phyloP scores from a whole-genome alignment of 106 monocot genomes.

The Apostasia ramifera region DNA sequence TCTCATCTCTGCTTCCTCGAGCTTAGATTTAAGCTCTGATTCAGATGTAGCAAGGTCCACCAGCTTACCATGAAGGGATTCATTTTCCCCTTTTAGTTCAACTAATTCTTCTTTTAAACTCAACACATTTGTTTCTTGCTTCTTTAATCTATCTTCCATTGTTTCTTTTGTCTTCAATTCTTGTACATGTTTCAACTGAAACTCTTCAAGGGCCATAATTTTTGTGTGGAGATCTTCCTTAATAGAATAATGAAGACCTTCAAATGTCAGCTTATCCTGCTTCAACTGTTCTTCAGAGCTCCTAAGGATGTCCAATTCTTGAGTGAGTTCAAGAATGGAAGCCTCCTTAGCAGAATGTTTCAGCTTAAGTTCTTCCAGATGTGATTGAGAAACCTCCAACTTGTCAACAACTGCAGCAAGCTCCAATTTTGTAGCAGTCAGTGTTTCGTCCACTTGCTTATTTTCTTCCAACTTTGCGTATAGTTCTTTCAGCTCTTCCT shows the following conservation, averaged over 20 bases:
- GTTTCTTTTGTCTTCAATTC: conserved; percentile 38
- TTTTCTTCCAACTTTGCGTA: conserved; percentile 28
- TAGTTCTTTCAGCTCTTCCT: conserved; percentile 40
- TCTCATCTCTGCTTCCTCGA: conserved; percentile 45
- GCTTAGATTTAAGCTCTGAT: conserved; percentile 33
- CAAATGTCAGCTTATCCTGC: conserved; percentile 34
- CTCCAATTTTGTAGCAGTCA: conserved; percentile 27
- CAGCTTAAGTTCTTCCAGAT: conserved; percentile 47
- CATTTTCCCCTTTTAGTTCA: conserved; percentile 50
- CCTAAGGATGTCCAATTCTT: conserved; percentile 37
- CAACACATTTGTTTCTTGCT: conserved; percentile 25
- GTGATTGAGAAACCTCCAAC: conserved; percentile 46
- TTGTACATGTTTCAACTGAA: conserved; percentile 34
- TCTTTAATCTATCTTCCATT: conserved; percentile 31
- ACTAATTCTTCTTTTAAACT: conserved; percentile 50
- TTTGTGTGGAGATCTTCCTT: conserved; percentile 52
- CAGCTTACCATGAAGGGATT: conserved; percentile 29
- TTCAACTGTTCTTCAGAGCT: conserved; percentile 57
- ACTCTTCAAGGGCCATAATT: conserved; percentile 25
- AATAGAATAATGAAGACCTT: conserved; percentile 32
- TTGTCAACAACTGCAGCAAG: conserved; percentile 28
- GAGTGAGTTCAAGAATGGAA: conserved; percentile 37
- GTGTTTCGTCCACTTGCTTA: conserved; percentile 44
- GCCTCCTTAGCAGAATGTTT: conserved; percentile 41
- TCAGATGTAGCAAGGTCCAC: conserved; percentile 35